Conservation (phyloP, 1,139 yeast genomes). For the Ashbya aceris region DNA sequence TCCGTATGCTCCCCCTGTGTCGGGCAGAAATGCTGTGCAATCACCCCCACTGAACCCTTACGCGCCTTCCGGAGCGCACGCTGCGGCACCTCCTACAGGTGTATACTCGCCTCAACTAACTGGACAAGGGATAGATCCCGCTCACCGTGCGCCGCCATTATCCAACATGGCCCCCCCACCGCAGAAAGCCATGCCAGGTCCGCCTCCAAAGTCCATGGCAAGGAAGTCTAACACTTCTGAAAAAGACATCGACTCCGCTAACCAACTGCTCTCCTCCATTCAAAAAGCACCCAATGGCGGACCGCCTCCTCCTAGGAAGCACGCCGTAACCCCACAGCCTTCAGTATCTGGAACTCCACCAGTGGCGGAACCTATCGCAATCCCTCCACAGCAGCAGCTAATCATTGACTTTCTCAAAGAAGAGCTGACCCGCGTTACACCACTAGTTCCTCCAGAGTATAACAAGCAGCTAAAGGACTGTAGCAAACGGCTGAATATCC, state of each 20-base stretch:
- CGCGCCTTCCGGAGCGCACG: conserved; percentile 31
- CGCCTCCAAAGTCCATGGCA: conserved; percentile 13
- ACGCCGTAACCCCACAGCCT: conserved; percentile 5
- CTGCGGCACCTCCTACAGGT: conserved; percentile 34
- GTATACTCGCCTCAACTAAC: conserved; percentile 15
- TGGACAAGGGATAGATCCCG: conserved; percentile 7
- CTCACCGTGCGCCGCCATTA: conserved; percentile 12
- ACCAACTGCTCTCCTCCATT: conserved; percentile 16
- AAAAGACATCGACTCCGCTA: conserved; percentile 13
- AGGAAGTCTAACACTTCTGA: background rate
- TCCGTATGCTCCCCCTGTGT: conserved; percentile 34
- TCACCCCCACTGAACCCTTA: conserved; percentile 30
- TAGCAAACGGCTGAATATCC: conserved; percentile 66
- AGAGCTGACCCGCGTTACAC: conserved; percentile 55
- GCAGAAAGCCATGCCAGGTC: conserved; percentile 1
- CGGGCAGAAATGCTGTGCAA: conserved; percentile 9
- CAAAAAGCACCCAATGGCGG: conserved; percentile 13
- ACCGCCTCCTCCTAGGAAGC: conserved; percentile 7
- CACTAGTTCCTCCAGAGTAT: conserved; percentile 68
- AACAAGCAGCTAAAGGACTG: conserved; percentile 70
- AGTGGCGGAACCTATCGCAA: conserved; percentile 28
- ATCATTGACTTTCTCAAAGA: conserved; percentile 47
- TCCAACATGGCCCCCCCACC: conserved; percentile 24
- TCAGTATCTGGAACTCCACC: conserved; percentile 8
- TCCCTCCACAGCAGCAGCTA: conserved; percentile 49